Evolutionary conservation across 148 eudicot species (phyloP), one percentile per base, ranked within the genome.

Genomic region (Salicornia ramosissima): DNA sequence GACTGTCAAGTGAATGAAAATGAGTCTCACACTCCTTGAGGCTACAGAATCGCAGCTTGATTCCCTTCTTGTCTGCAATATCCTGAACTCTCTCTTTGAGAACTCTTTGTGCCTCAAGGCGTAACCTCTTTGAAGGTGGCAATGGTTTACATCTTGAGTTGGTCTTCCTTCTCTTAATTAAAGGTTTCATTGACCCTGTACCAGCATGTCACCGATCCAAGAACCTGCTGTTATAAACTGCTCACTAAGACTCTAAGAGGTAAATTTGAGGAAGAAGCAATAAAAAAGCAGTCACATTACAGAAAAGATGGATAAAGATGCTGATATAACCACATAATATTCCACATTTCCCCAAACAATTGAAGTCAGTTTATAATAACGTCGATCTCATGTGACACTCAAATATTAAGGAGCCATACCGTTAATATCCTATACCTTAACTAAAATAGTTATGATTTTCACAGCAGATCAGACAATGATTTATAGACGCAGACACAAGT

Each of bases 51-150:
- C 92, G 84, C 79, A 94, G 82, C 76, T 94, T 94, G 75, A 94
- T 86, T 55, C 96, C 97, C 84, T 91, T 94, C 78, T 91, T 91
- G 78, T 94, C 99, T 61, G 99, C 99, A 76, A 94, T 94, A 70
- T 94, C 99, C 80, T 94, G 99, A 81, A 94, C 99, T 78, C 89
- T 91, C 8, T 36, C 40, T 36, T 36, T 36, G 40, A 36, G 40
- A 36, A 36, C 99, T 85, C 99, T 84, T 51, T 94, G 99, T 49
- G 99, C 99, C 80, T 94, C 97, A 46, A 94, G 89, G 26, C 99
- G 84, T 71, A 94, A 74, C 83, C 98, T 88, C 83, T 94, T 94
- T 8, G 99, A 94, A 70, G 99, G 99, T 13, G 99, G 99, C 70
- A 94, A 84, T 25, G 97, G 97, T 71, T 89, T 91, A 78, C 89